Evolutionary conservation across 345 rosid species (phyloP).

Genomic region (Aquilaria malaccensis): DNA sequence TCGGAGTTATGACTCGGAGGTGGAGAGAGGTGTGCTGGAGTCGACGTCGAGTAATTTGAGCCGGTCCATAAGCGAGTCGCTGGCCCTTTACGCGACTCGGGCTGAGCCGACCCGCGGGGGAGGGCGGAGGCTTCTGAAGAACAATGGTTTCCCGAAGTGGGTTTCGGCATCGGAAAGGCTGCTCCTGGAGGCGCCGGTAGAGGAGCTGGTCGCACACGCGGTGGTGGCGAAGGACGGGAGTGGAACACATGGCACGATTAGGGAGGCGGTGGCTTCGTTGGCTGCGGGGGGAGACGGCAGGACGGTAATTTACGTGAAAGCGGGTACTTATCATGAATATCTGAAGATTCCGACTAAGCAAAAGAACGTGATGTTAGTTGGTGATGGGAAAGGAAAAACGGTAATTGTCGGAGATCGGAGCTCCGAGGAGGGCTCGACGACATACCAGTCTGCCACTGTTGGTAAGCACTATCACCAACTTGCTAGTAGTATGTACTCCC

Average conservation of each 20-base stretch:
- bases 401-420: constrained; percentile 33
- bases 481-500: too few species aligned
- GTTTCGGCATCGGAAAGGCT: constrained; percentile 21
- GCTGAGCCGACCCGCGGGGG: constrained; percentile 5
- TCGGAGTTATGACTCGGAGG: constrained; percentile 7
- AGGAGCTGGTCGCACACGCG: constrained; percentile 30
- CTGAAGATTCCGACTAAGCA: constrained; percentile 37
- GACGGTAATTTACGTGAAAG: constrained; percentile 40
- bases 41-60: constrained; percentile 29
- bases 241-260: constrained; percentile 40
- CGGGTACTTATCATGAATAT: constrained; percentile 43
- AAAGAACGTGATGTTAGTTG: constrained; percentile 48
- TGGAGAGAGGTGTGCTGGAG: constrained; percentile 10
- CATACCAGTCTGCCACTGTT: constrained; percentile 45
- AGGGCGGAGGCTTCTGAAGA: constrained; percentile 14
- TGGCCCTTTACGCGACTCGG: constrained; percentile 22
- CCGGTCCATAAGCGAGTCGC: constrained; percentile 22
- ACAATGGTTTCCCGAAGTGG: constrained; percentile 22
- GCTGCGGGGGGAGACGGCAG: constrained; percentile 29
- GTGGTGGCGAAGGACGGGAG: constrained; percentile 53
- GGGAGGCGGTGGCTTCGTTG: constrained; percentile 30
- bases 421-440: constrained; percentile 33
- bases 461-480: constrained; percentile 17
- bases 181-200: constrained; percentile 40
- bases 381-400: constrained; percentile 52